Evolutionary conservation across 1,139 yeast genomes (phyloP), one percentile per base, ranked within the genome.

Genomic region (Pichia inconspicua): DNA sequence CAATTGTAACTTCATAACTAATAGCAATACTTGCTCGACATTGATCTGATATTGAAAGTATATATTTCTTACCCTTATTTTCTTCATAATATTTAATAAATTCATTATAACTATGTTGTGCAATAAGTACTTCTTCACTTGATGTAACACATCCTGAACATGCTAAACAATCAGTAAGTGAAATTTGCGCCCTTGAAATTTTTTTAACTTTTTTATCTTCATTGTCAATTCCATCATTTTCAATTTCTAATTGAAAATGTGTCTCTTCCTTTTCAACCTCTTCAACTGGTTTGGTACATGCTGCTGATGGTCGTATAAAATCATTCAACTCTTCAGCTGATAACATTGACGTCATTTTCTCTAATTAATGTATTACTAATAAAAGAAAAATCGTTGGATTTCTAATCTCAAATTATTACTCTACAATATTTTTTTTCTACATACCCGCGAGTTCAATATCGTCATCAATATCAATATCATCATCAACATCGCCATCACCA

Each of bases 111-210:
- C 95, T 86, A 65, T 92, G 98, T 57, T 88, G 83, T 3, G 96
- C 88, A 40, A 92, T 86, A 46, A 92, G 69, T 22, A 92, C 90
- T 56, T 90, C 96, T 62, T 92, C 99, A 14, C 97, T 95, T 11
- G 96, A 86, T 0, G 98, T 92, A 52, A 92, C 89, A 65, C 99
- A 92, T 2, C 99, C 99, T 4, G 95, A 82, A 61, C 99, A 92
- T 0, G 98, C 98, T 46, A 92, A 71, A 66, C 99, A 92, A 69
- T 92, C 99, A 10, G 90, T 82, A 42, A 92, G 68, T 2, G 95
- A 84, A 46, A 92, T 92, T 58, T 86, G 92, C 0, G 97, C 98
- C 43, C 90, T 84, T 36, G 83, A 75, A 9, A 89, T 39, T 70
- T 8, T 82, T 46, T 12, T n/a, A 27, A 17, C 41, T n/a, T n/a